These are phyloP conservation scores for Cyberlindnera misumaiensis DNA, from an alignment of 805 yeast species.

Conservation along the genomic window DNA sequence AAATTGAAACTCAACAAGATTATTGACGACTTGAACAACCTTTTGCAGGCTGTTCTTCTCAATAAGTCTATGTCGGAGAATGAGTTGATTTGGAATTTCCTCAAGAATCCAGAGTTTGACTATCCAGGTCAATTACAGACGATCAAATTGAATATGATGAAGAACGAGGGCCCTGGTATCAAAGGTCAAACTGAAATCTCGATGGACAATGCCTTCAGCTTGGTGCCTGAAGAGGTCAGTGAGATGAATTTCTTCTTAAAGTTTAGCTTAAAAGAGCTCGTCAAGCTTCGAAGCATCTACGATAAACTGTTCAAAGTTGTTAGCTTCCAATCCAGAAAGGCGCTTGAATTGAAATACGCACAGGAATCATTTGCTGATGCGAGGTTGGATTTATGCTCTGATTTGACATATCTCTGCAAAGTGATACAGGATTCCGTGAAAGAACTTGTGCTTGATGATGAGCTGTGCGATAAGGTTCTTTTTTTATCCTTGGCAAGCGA, in stretches of 20 bases:
- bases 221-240: conserved; percentile 31
- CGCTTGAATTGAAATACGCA: conserved; percentile 16
- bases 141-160: conserved; percentile 20
- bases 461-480: conserved; percentile 13
- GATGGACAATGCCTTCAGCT: conserved; percentile 9
- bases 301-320: conserved; percentile 32
- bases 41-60: conserved; percentile 36
- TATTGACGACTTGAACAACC: conserved; percentile 40
- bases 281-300: conserved; percentile 23
- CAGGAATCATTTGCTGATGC: conserved; percentile 6
- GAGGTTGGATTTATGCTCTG: conserved; percentile 5
- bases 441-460: conserved; percentile 19
- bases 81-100: conserved; percentile 38
- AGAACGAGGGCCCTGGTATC: background rate
- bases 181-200: too few species aligned
- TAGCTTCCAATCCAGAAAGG: conserved; percentile 22
- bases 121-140: conserved; percentile 30
- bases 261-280: conserved; percentile 39
- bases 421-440: conserved; percentile 9
- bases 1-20: conserved; percentile 43
- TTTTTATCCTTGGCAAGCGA: conserved; percentile 18
- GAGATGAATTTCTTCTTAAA: conserved; percentile 44
- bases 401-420: conserved; percentile 15
- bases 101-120: conserved; percentile 25
- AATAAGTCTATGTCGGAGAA: conserved; percentile 31